A percentile compares a stretch with the other conserved stretches of the same genome.
phyloP scores from a whole-genome alignment of 208 protist species.

The Acanthamoeba royreba region DNA sequence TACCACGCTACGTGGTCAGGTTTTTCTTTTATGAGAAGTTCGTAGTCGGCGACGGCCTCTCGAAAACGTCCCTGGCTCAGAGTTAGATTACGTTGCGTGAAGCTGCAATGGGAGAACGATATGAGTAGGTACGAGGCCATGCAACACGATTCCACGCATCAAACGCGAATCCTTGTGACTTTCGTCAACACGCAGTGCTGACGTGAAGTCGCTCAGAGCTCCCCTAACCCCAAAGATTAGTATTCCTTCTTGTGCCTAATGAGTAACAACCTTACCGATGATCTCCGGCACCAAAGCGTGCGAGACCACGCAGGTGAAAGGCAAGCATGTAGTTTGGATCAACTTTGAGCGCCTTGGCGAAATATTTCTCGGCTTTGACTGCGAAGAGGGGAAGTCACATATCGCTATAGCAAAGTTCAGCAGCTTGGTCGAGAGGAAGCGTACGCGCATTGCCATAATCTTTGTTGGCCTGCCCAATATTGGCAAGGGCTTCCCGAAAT shows the following conservation, averaged over 20 bases:
- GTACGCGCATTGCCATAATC: constrained; percentile 60
- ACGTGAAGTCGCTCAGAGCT: constrained; percentile 63
- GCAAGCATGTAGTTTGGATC: constrained; percentile 61
- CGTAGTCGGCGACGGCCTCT: constrained; percentile 58
- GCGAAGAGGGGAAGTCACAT: too few relatives aligned
- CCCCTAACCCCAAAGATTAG: not conserved
- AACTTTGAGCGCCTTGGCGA: constrained; percentile 53
- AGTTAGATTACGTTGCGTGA: not conserved
- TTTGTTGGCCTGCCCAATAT: constrained; percentile 70
- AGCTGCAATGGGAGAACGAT: not conserved
- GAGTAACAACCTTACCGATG: not conserved
- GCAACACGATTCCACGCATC: constrained; percentile 54
- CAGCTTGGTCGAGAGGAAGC: not conserved
- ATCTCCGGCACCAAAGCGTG: constrained; percentile 52
- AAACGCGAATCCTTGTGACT: constrained; percentile 49
- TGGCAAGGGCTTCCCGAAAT: constrained; percentile 65
- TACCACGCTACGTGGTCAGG: constrained; percentile 71
- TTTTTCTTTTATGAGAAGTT: constrained; percentile 49
- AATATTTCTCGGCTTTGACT: constrained; percentile 39
- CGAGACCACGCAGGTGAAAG: constrained; percentile 64
- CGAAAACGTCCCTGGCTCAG: not conserved
- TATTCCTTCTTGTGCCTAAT: not conserved
- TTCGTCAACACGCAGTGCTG: constrained; percentile 41
- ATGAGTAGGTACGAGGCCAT: constrained; percentile 44
- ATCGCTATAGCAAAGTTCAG: not conserved